A percentile compares a stretch with the other conserved stretches of the same genome.
phyloP scores from a whole-genome alignment of 768 basidiomycete genomes.

The Myochromella boudieri region DNA sequence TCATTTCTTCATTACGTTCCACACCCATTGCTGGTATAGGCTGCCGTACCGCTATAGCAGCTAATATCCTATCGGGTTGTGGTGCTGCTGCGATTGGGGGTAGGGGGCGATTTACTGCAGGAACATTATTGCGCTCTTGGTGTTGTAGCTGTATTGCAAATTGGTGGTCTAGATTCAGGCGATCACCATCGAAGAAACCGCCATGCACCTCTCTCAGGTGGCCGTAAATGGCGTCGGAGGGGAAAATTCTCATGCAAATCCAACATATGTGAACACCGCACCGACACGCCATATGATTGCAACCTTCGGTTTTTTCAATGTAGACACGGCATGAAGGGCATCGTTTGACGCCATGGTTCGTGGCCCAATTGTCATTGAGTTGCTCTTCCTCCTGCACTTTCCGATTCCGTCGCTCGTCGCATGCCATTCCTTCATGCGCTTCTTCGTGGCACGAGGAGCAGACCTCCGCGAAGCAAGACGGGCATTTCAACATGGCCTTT shows the following conservation, averaged over 20 bases:
- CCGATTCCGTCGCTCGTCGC: slow-evolving; percentile 34
- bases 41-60: too few relatives aligned
- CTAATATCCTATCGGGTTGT: too few relatives aligned
- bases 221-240: neutral
- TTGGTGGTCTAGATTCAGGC: neutral
- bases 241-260: slow-evolving; percentile 23
- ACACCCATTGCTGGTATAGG: neutral
- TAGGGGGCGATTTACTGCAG: too few relatives aligned
- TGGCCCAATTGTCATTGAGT: slow-evolving; percentile 39
- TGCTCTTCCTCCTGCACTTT: slow-evolving; percentile 40
- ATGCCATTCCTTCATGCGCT: slow-evolving; percentile 52
- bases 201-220: neutral
- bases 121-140: too few relatives aligned
- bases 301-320: slow-evolving; percentile 36
- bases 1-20: too few relatives aligned
- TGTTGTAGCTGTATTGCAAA: neutral
- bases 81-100: too few relatives aligned
- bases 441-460: slow-evolving; percentile 51
- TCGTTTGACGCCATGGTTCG: slow-evolving; percentile 25
- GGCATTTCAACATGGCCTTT: slow-evolving; percentile 40
- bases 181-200: neutral
- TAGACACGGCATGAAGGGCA: slow-evolving; percentile 35
- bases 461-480: slow-evolving; percentile 49
- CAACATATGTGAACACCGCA: slow-evolving; percentile 40
- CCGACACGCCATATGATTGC: slow-evolving; percentile 39